A percentile compares a stretch with the other conserved stretches of the same genome.
phyloP scores from a whole-genome alignment of 2,329 filamentous ascomycete genomes.

The Microsporum ferrugineum region DNA sequence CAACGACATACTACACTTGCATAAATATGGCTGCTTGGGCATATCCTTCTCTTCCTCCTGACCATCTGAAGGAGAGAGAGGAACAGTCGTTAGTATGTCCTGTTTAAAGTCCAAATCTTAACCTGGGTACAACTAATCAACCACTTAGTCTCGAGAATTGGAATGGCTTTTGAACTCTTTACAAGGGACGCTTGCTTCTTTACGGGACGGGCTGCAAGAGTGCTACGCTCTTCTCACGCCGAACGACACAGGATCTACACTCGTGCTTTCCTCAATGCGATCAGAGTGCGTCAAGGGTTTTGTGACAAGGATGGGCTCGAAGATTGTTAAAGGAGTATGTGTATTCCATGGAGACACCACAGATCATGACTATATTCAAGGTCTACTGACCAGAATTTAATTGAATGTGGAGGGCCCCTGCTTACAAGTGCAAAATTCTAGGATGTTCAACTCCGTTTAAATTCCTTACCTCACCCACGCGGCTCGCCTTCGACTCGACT shows the following conservation, averaged over 20 bases:
- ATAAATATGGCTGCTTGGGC: slow-evolving; percentile 48
- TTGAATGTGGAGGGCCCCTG: neutral
- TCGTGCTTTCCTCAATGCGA: slow-evolving; percentile 75
- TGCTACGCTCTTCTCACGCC: slow-evolving; percentile 80
- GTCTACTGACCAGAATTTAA: neutral
- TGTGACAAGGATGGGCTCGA: slow-evolving; percentile 79
- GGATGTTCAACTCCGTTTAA: slow-evolving; percentile 66
- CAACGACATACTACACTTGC: neutral
- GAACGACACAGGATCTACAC: slow-evolving; percentile 71
- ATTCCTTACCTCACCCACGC: slow-evolving; percentile 39
- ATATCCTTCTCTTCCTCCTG: slow-evolving; percentile 46
- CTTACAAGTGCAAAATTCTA: slow-evolving; percentile 22
- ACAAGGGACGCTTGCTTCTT: slow-evolving; percentile 48
- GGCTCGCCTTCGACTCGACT: slow-evolving; percentile 42
- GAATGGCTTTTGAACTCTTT: slow-evolving; percentile 53
- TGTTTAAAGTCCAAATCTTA: neutral
- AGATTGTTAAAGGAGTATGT: slow-evolving; percentile 78
- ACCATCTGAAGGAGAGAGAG: slow-evolving; percentile 42
- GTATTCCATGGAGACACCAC: neutral
- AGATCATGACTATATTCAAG: neutral
- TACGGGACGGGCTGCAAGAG: slow-evolving; percentile 68
- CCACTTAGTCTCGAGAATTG: slow-evolving; percentile 44
- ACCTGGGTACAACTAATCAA: neutral
- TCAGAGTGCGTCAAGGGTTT: slow-evolving; percentile 88
- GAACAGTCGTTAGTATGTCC: slow-evolving; percentile 39